Evolutionary conservation across 2,329 filamentous ascomycete genomes (phyloP), one percentile per base, ranked within the genome.

Genomic region (Amauroascus verrucosus): DNA sequence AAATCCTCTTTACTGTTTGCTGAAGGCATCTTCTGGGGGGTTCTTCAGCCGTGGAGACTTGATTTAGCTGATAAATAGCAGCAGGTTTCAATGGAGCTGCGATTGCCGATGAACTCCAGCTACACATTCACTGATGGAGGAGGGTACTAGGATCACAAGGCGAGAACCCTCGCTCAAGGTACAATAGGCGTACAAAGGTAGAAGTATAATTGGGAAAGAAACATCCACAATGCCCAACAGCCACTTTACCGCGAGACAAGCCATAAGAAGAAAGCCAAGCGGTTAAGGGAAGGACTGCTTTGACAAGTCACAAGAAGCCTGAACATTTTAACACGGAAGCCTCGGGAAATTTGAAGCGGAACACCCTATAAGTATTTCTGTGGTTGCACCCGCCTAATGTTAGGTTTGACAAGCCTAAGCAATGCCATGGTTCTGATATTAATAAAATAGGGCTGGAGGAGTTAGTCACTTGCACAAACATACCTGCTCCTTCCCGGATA

Each of bases 371-470:
- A 8, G 24, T 24, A 11, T 11, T 41, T n/a, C 16, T 8, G n/a
- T n/a, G 38, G 44, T 46, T 46, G 33, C 44, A 46, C 44, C n/a
- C n/a, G n/a, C n/a, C n/a, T 33, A n/a, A n/a, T 32, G 7, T 24
- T 33, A 3, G 8, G n/a, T 46, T 24, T 3, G 28, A 28, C 22
- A 32, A 16, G 24, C 14, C 14, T 8, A 32, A 2, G 13, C 26
- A 26, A 20, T 11, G 2, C 11, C 3, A 32, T 20, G 6, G 20
- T 14, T 38, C n/a, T 38, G 11, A 18, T 4, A 38, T 16, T 38
- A 16, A 6, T 18, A 35, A 6, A 35, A 14, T 14, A 38, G n/a
- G 5, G 9, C 20, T 13, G 5, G 18, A 41, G 6, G 37, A 24
- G 43, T 18, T 32, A 26, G 26, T 18, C n/a, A n/a, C n/a, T n/a